Evolutionary conservation across 2,329 filamentous ascomycete genomes (phyloP).

Genomic region (Cytospora piceae): DNA sequence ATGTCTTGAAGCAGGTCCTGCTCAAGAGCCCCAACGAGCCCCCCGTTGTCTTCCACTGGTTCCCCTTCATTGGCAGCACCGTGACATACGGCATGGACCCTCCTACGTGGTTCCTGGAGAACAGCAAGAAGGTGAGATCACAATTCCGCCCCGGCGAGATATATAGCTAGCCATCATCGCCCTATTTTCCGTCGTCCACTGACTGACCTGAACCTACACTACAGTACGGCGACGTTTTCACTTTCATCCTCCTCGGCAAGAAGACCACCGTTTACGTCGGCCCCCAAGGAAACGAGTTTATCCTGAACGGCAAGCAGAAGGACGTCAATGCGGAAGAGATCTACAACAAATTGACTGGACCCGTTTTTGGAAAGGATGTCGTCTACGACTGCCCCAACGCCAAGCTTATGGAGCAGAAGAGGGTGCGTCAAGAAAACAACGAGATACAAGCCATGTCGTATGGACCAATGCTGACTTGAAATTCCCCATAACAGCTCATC

Average conservation of each 20-base stretch:
- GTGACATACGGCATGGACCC: slow-evolving; percentile 95
- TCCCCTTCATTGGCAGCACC: slow-evolving; percentile 86
- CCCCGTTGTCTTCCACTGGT: slow-evolving; percentile 79
- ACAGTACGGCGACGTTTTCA: slow-evolving; percentile 58
- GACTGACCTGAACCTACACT: slow-evolving; percentile 17
- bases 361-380: slow-evolving; percentile 74
- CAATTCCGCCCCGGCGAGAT: not conserved
- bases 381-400: slow-evolving; percentile 84
- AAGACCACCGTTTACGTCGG: slow-evolving; percentile 56
- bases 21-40: slow-evolving; percentile 83
- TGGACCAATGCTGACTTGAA: slow-evolving; percentile 20
- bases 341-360: slow-evolving; percentile 54
- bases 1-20: slow-evolving; percentile 79
- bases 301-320: slow-evolving; percentile 57
- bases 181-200: not conserved
- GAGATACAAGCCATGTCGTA: not conserved
- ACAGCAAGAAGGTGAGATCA: slow-evolving; percentile 64
- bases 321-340: slow-evolving; percentile 60
- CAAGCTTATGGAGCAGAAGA: slow-evolving; percentile 89
- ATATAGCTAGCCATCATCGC: not conserved
- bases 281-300: slow-evolving; percentile 57
- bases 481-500: slow-evolving; percentile 56
- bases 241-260: slow-evolving; percentile 56
- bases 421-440: slow-evolving; percentile 49
- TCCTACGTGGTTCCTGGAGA: slow-evolving; percentile 79